Base-by-base conservation (phyloP, 2,329 filamentous ascomycete species). In the Exophiala sp. region DNA sequence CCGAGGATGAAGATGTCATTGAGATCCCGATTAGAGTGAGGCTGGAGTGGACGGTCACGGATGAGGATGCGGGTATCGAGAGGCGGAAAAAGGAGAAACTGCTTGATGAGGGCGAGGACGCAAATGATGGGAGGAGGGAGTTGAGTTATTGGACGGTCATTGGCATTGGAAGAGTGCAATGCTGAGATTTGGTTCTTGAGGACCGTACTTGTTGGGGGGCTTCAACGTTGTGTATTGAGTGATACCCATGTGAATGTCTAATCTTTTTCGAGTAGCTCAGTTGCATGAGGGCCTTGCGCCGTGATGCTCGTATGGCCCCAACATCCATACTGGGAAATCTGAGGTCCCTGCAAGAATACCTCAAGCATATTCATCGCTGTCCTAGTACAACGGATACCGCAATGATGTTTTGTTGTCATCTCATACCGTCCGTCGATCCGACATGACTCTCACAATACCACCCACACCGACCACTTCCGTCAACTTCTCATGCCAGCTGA, bases 401-500 rank as follows among this genome's bases (percentile, higher is more conserved):
- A 9, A 16, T 43, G 42, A 45, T 24, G 5, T 16, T 14, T n/a
- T 18, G 16, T 48, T 33, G 4, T 39, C 34, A n/a, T 39, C 36
- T 42, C 76, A 95, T 65, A 95, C 92, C 65, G 88, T 94, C 68
- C 94, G 86, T 77, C 92, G 89, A 78, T 99, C 94, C 39, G 90
- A 94, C 91, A 99, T 96, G 62, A 90, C 90, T 65, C 94, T 84
- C 59, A 91, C 89, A 73, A 99, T 94, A 71, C 88, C 96, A 41
- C 94, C 94, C 63, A 91, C 79, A 20, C 94, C 94, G 35, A 91
- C 89, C 66, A 96, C 85, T 67, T 99, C 94, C 3, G 97, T 90
- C 59, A 96, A 82, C 81, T 96, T 99, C 78, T 99, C 94, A 70
- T 99, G 94, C 94, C 94, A 99, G 74, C 91, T 96, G 63, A 99